phyloP scores from a whole-genome alignment of 371 early-diverging fungal species.

The Haplosporangium sp. region DNA sequence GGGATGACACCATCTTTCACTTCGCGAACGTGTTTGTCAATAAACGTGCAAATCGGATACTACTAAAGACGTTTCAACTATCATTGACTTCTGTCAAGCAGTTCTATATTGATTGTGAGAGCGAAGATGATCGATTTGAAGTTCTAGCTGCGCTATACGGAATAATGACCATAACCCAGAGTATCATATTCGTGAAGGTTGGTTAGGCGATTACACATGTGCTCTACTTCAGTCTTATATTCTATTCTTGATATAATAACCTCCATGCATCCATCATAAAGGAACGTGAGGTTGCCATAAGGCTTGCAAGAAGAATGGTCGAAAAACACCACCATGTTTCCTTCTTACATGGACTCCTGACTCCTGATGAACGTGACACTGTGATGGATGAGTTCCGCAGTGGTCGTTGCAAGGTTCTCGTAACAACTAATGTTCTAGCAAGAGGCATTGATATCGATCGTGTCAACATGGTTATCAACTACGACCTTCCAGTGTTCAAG shows the following conservation, averaged over 20 bases:
- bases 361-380: conserved; percentile 83
- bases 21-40: conserved; percentile 84
- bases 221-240: not conserved
- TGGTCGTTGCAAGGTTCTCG: conserved; percentile 91
- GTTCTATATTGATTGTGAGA: conserved; percentile 94
- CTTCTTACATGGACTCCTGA: conserved; percentile 88
- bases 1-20: conserved; percentile 77
- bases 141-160: conserved; percentile 88
- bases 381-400: conserved; percentile 91
- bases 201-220: conserved; percentile 16
- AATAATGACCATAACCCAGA: conserved; percentile 93
- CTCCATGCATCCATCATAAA: conserved; percentile 32
- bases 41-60: conserved; percentile 78
- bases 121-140: conserved; percentile 83
- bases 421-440: conserved; percentile 97
- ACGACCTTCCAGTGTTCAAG: conserved; percentile 86
- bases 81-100: conserved; percentile 95
- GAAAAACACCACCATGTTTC: conserved; percentile 83
- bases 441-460: conserved; percentile 97
- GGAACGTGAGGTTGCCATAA: conserved; percentile 83
- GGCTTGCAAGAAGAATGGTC: conserved; percentile 77
- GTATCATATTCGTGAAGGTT: conserved; percentile 95
- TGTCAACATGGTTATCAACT: conserved; percentile 98
- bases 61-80: conserved; percentile 85
- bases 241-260: not conserved